Evolutionary conservation across 371 early-diverging fungal genomes (phyloP), one percentile per base, ranked within the genome.

Genomic region (Smittium culicis): DNA sequence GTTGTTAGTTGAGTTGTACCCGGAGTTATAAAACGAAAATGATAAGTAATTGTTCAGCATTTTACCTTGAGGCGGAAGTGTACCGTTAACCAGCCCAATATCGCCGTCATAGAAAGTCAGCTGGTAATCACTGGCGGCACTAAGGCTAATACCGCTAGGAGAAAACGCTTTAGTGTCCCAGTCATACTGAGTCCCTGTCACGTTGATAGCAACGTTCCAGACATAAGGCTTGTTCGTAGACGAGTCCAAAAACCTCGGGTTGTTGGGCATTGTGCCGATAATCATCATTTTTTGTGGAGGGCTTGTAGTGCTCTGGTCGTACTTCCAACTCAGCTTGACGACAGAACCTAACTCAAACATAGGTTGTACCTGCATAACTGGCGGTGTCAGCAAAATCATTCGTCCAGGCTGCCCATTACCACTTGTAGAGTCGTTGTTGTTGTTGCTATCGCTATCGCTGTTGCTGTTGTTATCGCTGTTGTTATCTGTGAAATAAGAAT

Each of bases 21-120:
- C 20, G 20, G 60, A 58, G 8, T 20, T n/a, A 45, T 56, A 66
- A 61, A 66, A 8, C 29, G 66, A 58, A n/a, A 66, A 33, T 69
- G 66, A 60, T 67, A 73, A 35, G n/a, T 16, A 5, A 8, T 31
- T 59, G 31, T 25, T 25, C 11, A 14, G 5, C 28, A 73, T 70
- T 45, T 71, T 69, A 59, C 73, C 62, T 29, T 76, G 70, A 1
- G 69, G 70, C 0, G 73, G 70, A 0, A 71, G 71, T 60, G 71
- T 73, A 25, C 71, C 71, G 45, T 73, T 57, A 8, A 28, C 60
- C 55, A 75, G 73, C 16, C 73, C 77, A 31, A 75, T 73, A 27
- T 76, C 73, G 35, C 69, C 77, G 64, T 76, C 77, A 31, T 76
- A 76, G 61, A 76, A 67, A 69, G 68, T 72, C 77, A 76, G 70